Base-by-base conservation (phyloP, 1,284 basidiomycete species). In the Microbotryomycetes sp. region DNA sequence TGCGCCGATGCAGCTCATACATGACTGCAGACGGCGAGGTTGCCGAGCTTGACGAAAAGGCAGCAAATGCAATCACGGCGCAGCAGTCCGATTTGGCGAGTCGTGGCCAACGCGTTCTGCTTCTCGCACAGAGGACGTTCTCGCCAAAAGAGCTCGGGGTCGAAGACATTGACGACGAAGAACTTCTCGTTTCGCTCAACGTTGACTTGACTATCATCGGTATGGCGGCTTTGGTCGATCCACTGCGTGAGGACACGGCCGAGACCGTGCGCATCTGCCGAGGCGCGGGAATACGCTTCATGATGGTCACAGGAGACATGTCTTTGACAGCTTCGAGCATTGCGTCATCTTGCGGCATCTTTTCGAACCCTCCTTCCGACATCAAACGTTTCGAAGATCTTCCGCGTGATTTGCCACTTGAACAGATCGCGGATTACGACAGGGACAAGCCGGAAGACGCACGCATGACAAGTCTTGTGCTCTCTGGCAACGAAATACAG, bases 181-280 rank as follows among this genome's bases (percentile, higher is more conserved):
- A 50, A 65, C 71, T 67, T 73, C 76, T 70, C 24, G 57, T 68
- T 24, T 58, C 59, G 7, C 52, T 75, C 57, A 74, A 73, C 56
- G 73, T 76, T 28, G 70, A 78, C n/a, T 78, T 87, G 21, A 80
- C 80, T 24, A 75, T 85, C 48, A 80, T 86, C 47, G 85, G 84
- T 7, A 76, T 86, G 4, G 77, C 85, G 9, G 84, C 83, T 0
- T 77, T 87, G 57, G 80, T 83, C 54, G 85, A 87, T 65, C 85
- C 85, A 1, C 81, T 83, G 3, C 79, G 82, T 45, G 73, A 77
- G 11, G 84, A 87, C 66, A 84, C 84, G 23, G 77, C 78, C 21
- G 79, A 82, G 29, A 75, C 79, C 58, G 81, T 74, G 78, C 78
- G 70, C 3, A 77, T 76, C 35, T 81, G 82, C 66, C 79, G 85